Evolutionary conservation across 2,329 filamentous ascomycete genomes (phyloP), one percentile per base, ranked within the genome.

Genomic region (Trichoderma asperellum): DNA sequence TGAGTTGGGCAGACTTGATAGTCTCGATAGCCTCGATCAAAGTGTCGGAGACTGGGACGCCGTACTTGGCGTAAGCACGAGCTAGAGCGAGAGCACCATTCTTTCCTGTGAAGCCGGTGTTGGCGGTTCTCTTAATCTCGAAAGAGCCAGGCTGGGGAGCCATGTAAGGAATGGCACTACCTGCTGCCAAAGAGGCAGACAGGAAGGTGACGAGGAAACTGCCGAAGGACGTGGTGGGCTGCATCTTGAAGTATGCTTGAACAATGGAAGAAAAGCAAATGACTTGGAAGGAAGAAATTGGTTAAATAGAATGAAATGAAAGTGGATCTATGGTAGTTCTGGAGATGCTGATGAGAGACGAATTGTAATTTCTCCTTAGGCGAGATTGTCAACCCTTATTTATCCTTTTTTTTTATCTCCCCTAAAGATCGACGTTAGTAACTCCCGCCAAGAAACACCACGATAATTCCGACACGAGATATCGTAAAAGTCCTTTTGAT

Each of bases 41-140:
- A 14, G 63, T 62, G n/a, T 62, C 27, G 18, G 71, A 60, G 16
- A 72, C 37, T 27, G 70, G 56, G 47, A 70, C 71, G 24, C 63
- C 60, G 27, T 65, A 72, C 65, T 73, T 73, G 37, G 8, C 16
- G 60, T 73, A 72, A 10, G 68, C 61, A 58, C 68, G 72, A 52
- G 71, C 72, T 6, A 73, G 24, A 18, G 70, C 68, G 4, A 61
- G 65, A 32, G 72, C 70, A 5, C 72, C 72, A 34, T 70, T 65
- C 35, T 53, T 61, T 24, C 68, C 61, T 11, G 37, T 60, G 40
- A 69, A 69, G 18, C 18, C 55, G 32, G 29, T 63, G 68, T 69
- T 70, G 32, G 24, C 55, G 18, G 34, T 47, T 49, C 59, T 68
- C 47, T 70, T 35, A 18, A 69, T 40, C 68, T 69, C 53, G 27